Base-by-base conservation (phyloP, 176 grass and related monocot species). In the Panicum miliaceum region DNA sequence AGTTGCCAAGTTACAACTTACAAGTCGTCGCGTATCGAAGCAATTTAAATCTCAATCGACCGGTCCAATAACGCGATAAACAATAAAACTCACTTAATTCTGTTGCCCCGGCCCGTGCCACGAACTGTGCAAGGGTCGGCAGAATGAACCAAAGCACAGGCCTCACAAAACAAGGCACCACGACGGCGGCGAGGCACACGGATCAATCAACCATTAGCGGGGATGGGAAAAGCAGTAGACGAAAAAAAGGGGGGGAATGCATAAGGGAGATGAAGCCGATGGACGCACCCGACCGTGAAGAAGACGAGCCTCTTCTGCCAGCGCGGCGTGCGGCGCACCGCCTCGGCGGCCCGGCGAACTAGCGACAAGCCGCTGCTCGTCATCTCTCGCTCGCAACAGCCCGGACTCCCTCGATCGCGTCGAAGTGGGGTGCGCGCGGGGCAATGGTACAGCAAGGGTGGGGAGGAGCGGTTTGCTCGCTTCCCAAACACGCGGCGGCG, bases 261-360 rank as follows among this genome's bases (percentile, higher is more conserved):
- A 27, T 6, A 15, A 16, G 75, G 26, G 43, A 42, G 56, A 14
- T 12, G 59, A 45, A 22, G 72, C 34, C 85, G 86, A n/a, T 77
- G 79, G 62, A 84, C 91, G 60, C 81, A 95, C 66, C 79, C 87
- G 23, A 76, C 80, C 29, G 81, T 88, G 84, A 91, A 65, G 40
- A 93, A 26, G 59, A 94, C 72, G 83, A 92, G 83, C 50, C 88
- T 64, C 68, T 65, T 90, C 68, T 90, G 34, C 86, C 90, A 92
- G 11, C 67, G 57, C 78, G 84, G 82, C 41, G 64, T 45, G 34
- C 76, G 87, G 59, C 84, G 84, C 56, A 77, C 37, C 14, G 64
- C 70, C 72, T 78, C 84, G 61, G 51, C 76, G 73, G 53, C 84
- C 51, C 65, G 81, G 76, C 68, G 86, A 57, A 66, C 64, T 65